These are phyloP conservation scores for Lactarius pseudohatsudake DNA, from an alignment of 768 basidiomycete species.

Conservation along the genomic window DNA sequence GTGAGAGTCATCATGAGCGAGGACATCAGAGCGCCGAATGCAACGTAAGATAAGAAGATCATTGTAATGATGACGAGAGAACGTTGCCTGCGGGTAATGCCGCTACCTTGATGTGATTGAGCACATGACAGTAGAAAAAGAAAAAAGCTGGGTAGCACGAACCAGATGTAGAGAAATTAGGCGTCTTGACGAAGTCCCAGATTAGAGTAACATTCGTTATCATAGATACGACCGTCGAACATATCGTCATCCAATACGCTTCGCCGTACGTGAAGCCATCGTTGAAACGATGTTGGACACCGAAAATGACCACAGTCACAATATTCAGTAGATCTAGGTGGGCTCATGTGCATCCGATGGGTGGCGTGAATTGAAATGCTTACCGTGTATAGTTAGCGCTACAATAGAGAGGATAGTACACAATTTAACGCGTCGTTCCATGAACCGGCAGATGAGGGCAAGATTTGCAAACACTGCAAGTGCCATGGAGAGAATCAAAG, in stretches of 20 bases:
- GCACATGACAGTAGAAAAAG: conserved; percentile 9
- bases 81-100: conserved; percentile 77
- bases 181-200: conserved; percentile 56
- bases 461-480: conserved; percentile 68
- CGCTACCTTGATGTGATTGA: conserved; percentile 55
- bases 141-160: conserved; percentile 24
- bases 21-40: conserved; percentile 64
- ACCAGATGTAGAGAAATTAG: conserved; percentile 67
- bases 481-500: conserved; percentile 62
- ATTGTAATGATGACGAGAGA: conserved; percentile 80
- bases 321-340: conserved; percentile 68
- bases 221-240: conserved; percentile 65
- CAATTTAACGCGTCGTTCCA: conserved; percentile 61
- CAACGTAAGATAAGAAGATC: conserved; percentile 68
- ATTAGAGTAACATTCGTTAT: conserved; percentile 68
- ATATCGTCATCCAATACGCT: conserved; percentile 76
- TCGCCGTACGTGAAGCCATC: conserved; percentile 69
- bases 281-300: conserved; percentile 55
- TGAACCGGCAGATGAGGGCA: conserved; percentile 66
- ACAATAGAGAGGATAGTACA: conserved; percentile 66
- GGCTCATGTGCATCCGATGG: not conserved
- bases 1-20: conserved; percentile 51
- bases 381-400: conserved; percentile 70
- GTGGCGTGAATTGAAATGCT: conserved; percentile 27
- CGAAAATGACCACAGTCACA: conserved; percentile 56